phyloP scores from a whole-genome alignment of 305 asterid species.

The Solanum chacoense region DNA sequence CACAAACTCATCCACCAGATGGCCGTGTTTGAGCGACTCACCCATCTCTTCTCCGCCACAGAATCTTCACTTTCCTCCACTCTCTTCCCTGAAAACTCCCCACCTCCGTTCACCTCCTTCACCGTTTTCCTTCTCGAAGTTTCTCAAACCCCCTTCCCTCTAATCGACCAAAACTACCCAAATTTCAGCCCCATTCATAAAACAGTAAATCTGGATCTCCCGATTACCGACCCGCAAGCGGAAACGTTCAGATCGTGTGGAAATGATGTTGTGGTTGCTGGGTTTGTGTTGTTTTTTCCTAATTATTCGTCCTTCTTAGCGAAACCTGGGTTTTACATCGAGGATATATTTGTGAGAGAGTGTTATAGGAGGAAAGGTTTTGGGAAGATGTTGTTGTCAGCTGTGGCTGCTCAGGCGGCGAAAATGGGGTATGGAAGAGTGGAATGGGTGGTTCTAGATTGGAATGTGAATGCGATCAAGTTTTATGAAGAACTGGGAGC shows the following conservation, averaged over 20 bases:
- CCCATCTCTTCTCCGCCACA: constrained; percentile 60
- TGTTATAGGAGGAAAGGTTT: constrained; percentile 67
- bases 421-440: constrained; percentile 87
- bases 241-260: constrained; percentile 35
- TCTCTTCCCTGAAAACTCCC: constrained; percentile 45
- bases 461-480: constrained; percentile 58
- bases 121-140: constrained; percentile 75
- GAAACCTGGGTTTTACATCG: constrained; percentile 67
- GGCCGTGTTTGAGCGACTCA: constrained; percentile 74
- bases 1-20: constrained; percentile 81
- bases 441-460: constrained; percentile 92
- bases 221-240: constrained; percentile 43
- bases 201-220: constrained; percentile 41
- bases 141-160: constrained; percentile 46
- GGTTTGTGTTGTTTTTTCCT: constrained; percentile 67
- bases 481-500: constrained; percentile 85
- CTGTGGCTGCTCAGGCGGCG: constrained; percentile 82
- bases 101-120: constrained; percentile 65
- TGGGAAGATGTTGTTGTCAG: constrained; percentile 48
- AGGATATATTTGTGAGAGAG: constrained; percentile 74
- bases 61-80: constrained; percentile 57
- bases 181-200: constrained; percentile 46
- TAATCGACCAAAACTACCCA: constrained; percentile 11
- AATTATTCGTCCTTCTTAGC: constrained; percentile 71
- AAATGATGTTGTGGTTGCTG: constrained; percentile 36